Base-by-base conservation (phyloP, 1,139 yeast species). In the Suzukiozyma palmioleophila region DNA sequence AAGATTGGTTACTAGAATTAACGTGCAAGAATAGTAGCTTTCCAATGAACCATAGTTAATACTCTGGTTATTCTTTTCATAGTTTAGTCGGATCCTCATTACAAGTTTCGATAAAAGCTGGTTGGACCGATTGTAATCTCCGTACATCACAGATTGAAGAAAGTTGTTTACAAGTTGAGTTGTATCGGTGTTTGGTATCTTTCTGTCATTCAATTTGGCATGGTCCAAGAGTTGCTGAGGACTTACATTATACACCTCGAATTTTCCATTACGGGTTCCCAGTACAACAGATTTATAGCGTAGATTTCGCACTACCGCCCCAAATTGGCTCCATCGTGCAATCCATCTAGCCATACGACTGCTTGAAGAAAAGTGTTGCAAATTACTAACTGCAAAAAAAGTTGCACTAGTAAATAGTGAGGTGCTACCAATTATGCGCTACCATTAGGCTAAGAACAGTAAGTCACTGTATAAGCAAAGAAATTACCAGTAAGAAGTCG, bases 21-120 rank as follows among this genome's bases (percentile, higher is more conserved):
- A 26, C 7, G 24, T 15, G 25, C 36, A 33, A 8, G 36, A 33
- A 25, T 33, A 33, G 22, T 26, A 33, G 15, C 36, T 33, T 13
- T 25, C n/a, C 21, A 33, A 25, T 26, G 21, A 26, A 9, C 30
- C 11, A 13, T 28, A 28, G 14, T 28, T 28, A 12, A 28, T 28
- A 13, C 31, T 28, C 6, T 12, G 14, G 16, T 28, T 28, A 28
- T 28, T 28, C 24, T 33, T 33, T 8, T 24, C 10, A 13, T 33
- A 33, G n/a, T 33, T 15, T 8, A 16, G 26, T 24, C 26, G 26
- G 11, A 33, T 15, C 11, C 16, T 12, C 16, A 9, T 6, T 2
- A 30, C 36, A 18, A 33, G 10, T 26, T 33, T 33, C 4, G 16
- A 13, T 15, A 33, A 33, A 7, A 33, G 10, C 16, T 26, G 36